Conservation (phyloP, 1,139 yeast species). For the Taphrina sp. region DNA sequence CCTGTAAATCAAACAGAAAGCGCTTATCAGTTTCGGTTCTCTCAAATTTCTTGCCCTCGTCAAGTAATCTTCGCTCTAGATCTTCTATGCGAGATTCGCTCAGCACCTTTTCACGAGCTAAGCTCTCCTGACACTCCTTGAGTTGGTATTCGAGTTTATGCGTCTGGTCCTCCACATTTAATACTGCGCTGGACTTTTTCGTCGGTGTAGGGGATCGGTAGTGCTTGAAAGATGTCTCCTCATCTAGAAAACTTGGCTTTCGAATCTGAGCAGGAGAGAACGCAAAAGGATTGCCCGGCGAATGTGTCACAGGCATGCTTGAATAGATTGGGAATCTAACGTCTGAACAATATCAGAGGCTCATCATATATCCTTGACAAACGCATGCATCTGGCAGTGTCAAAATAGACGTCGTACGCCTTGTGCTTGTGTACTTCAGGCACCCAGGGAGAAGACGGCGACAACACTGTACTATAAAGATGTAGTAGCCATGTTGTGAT, state of each 20-base stretch:
- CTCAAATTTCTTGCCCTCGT: constrained; percentile 36
- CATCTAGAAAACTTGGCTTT: constrained; percentile 3
- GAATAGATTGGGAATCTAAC: too few species aligned
- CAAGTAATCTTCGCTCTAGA: constrained; percentile 16
- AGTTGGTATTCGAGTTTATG: constrained; percentile 12
- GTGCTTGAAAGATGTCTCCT: constrained; percentile 3
- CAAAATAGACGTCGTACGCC: too few species aligned
- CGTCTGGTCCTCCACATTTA: constrained; percentile 1
- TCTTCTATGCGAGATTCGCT: constrained; percentile 24
- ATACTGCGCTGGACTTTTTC: background rate
- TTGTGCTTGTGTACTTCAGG: too few species aligned
- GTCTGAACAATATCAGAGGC: too few species aligned
- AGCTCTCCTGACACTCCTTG: constrained; percentile 12
- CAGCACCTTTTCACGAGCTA: constrained; percentile 11
- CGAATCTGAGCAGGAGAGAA: constrained; percentile 15
- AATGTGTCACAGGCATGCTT: constrained; percentile 30
- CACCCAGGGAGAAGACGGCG: too few species aligned
- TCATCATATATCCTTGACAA: too few species aligned
- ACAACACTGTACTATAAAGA: too few species aligned
- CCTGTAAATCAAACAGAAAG: constrained; percentile 49
- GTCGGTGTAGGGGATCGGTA: background rate
- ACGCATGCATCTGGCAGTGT: too few species aligned
- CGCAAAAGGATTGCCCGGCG: constrained; percentile 31
- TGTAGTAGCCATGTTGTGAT: too few species aligned
- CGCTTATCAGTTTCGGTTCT: constrained; percentile 47